phyloP scores from a whole-genome alignment of 2,329 filamentous ascomycete species.

The Phyllosticta citriasiana region DNA sequence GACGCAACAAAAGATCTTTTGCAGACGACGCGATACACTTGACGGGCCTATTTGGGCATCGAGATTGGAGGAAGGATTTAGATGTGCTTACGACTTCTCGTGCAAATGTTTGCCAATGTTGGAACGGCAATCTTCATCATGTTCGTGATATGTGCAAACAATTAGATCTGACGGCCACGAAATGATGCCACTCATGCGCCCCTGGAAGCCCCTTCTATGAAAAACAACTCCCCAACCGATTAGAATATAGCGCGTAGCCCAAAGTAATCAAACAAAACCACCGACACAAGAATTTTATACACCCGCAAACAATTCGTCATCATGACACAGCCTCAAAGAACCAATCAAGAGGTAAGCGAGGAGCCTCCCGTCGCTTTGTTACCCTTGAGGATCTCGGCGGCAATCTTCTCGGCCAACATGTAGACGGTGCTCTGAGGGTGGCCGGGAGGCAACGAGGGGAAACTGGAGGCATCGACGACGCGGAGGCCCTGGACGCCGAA shows the following conservation, averaged over 20 bases:
- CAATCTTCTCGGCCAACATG: conserved; percentile 12
- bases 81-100: not conserved
- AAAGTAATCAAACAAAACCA: not conserved
- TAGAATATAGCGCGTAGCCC: too few relatives aligned
- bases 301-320: not conserved
- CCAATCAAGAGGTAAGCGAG: too few relatives aligned
- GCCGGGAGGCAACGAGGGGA: conserved; percentile 21
- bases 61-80: not conserved
- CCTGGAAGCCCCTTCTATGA: not conserved
- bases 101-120: not conserved
- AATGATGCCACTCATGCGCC: not conserved
- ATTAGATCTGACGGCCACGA: not conserved
- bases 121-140: not conserved
- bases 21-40: not conserved
- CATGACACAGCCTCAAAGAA: too few relatives aligned
- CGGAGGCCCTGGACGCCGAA: conserved; percentile 18
- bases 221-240: not conserved
- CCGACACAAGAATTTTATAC: not conserved
- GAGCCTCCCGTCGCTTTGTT: not conserved
- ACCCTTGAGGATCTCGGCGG: conserved; percentile 7
- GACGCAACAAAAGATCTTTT: not conserved
- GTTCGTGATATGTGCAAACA: not conserved
- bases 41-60: not conserved
- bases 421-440: conserved; percentile 19
- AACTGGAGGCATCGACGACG: conserved; percentile 20